phyloP scores from a whole-genome alignment of 306 rosid species.

The Begonia peltatifolia region DNA sequence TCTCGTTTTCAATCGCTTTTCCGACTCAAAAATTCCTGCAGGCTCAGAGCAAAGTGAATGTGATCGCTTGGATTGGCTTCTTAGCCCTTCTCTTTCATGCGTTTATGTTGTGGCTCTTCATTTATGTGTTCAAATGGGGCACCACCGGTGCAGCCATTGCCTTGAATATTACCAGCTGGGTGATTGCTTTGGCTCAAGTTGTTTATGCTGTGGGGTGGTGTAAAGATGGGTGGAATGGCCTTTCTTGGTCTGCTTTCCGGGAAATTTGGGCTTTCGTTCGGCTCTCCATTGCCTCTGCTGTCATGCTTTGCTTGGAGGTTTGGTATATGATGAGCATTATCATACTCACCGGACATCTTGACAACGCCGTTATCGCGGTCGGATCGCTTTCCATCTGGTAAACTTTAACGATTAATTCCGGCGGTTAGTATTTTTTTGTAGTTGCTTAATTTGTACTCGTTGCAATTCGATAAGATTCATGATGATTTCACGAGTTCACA shows the following conservation, averaged over 20 bases:
- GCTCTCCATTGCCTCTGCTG: constrained; percentile 86
- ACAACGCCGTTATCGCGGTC: constrained; percentile 53
- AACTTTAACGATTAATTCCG: background rate
- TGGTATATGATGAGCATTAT: constrained; percentile 76
- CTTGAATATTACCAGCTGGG: constrained; percentile 55
- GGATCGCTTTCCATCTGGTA: constrained; percentile 85
- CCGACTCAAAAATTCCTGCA: constrained; percentile 85
- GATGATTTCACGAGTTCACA: no score
- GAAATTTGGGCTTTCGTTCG: constrained; percentile 73
- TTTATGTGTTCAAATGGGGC: constrained; percentile 38
- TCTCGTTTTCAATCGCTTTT: constrained; percentile 54
- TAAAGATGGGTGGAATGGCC: constrained; percentile 73
- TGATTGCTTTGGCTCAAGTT: constrained; percentile 38
- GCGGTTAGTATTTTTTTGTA: no score
- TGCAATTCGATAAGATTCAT: no score
- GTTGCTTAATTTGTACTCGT: no score
- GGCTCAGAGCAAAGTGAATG: constrained; percentile 65
- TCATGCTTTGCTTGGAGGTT: constrained; percentile 85
- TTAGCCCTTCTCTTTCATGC: constrained; percentile 32
- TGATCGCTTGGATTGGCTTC: constrained; percentile 59
- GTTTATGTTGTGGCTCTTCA: constrained; percentile 50
- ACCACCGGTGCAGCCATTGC: constrained; percentile 66
- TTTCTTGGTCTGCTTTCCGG: constrained; percentile 53
- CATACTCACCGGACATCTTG: constrained; percentile 65
- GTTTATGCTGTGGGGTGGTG: constrained; percentile 66